Conservation (phyloP, 768 basidiomycete species). For the Piloderma croceum region DNA sequence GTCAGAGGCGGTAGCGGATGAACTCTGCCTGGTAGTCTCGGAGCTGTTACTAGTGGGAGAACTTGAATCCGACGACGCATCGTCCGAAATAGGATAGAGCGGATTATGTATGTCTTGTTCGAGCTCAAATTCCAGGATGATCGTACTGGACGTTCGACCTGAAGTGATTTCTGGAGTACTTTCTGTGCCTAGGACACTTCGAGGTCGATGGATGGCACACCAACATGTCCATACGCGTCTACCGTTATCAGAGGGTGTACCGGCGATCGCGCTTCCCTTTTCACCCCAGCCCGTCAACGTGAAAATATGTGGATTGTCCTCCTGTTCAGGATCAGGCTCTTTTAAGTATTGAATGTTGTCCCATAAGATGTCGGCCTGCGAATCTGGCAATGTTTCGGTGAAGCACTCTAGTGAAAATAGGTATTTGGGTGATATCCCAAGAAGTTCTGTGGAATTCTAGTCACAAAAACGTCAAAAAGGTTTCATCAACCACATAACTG, state of each 20-base stretch:
- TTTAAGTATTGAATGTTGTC: constrained; percentile 68
- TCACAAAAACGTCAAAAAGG: neutral
- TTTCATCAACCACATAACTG: neutral
- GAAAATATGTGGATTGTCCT: constrained; percentile 62
- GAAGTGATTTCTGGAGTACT: constrained; percentile 6
- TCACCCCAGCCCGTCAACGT: constrained; percentile 65
- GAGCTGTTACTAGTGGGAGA: no score
- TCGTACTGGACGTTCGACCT: constrained; percentile 28
- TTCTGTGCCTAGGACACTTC: constrained; percentile 14
- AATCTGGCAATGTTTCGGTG: constrained; percentile 59
- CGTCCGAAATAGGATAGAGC: constrained; percentile 50
- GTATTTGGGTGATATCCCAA: constrained; percentile 65
- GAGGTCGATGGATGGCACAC: constrained; percentile 59
- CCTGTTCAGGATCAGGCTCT: constrained; percentile 40
- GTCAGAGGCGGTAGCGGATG: no score
- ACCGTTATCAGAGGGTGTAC: constrained; percentile 28
- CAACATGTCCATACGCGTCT: constrained; percentile 61
- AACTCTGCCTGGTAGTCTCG: no score
- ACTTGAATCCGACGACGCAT: no score
- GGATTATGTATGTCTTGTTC: constrained; percentile 69
- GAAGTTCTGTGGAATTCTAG: constrained; percentile 69
- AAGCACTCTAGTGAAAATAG: constrained; percentile 73
- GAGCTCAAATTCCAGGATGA: constrained; percentile 78
- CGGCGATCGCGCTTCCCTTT: constrained; percentile 50
- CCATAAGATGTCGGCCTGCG: constrained; percentile 61